Evolutionary conservation across 495 filamentous ascomycete genomes (phyloP).

Genomic region (Cudoniella acicularis): DNA sequence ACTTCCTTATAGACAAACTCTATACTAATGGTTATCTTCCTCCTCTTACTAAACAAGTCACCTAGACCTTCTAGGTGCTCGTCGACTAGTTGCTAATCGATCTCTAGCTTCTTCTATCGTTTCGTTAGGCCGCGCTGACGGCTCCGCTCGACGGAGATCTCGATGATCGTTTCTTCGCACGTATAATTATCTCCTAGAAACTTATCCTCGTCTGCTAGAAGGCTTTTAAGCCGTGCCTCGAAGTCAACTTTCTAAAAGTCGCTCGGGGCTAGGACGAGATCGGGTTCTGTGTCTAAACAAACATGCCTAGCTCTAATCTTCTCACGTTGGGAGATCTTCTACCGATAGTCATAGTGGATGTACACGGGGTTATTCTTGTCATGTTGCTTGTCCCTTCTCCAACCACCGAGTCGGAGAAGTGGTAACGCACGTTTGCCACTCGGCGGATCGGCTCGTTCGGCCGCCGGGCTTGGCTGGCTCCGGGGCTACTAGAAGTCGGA

Average conservation of each 20-base stretch:
- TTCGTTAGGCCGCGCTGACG: constrained; percentile 12
- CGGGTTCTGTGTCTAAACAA: constrained; percentile 14
- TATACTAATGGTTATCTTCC: constrained; percentile 22
- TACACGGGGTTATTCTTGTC: constrained; percentile 18
- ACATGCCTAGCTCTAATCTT: constrained; percentile 12
- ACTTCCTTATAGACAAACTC: constrained; percentile 22
- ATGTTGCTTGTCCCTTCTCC: constrained; percentile 17
- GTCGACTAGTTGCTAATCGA: constrained; percentile 15
- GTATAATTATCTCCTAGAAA: constrained; percentile 16
- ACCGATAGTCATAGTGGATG: constrained; percentile 20
- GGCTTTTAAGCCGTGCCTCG: constrained; percentile 11
- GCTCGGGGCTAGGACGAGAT: constrained; percentile 18
- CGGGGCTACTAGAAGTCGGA: constrained; percentile 11
- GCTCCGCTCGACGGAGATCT: constrained; percentile 12
- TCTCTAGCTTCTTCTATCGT: constrained; percentile 18
- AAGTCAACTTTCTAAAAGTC: constrained; percentile 18
- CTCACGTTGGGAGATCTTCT: constrained; percentile 14
- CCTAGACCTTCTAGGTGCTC: constrained; percentile 20
- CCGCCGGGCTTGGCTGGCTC: constrained; percentile 9
- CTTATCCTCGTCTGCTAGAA: constrained; percentile 16
- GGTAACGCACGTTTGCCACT: constrained; percentile 9
- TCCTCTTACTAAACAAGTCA: constrained; percentile 18
- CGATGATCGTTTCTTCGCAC: constrained; percentile 18
- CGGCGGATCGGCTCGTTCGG: constrained; percentile 16
- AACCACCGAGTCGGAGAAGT: constrained; percentile 17